Percentiles rank a stretch among this genome's conserved stretches.
phyloP scores from a whole-genome alignment of 306 rosid genomes.

The Hippophae rhamnoides region DNA sequence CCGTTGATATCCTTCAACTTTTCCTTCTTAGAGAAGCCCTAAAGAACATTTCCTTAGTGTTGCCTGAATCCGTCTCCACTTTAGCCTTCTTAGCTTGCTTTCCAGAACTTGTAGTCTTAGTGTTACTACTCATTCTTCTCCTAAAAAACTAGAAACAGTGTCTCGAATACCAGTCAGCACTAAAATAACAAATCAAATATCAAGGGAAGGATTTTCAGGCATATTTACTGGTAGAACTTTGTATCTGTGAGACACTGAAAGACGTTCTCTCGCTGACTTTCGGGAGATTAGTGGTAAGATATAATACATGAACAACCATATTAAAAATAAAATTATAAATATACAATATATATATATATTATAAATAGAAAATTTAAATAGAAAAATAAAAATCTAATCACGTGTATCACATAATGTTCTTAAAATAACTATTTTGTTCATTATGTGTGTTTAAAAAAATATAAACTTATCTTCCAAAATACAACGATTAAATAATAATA shows the following conservation, averaged over 20 bases:
- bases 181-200: too few relatives aligned
- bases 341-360: too few relatives aligned
- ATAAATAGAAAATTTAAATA: too few relatives aligned
- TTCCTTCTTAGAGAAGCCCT: constrained; percentile 55
- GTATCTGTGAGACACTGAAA: constrained; percentile 36
- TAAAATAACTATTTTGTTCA: too few relatives aligned
- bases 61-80: constrained; percentile 63
- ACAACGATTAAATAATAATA: too few relatives aligned
- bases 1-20: constrained; percentile 18
- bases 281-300: not conserved
- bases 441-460: too few relatives aligned
- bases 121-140: constrained; percentile 29
- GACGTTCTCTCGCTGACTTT: constrained; percentile 19
- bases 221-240: not conserved
- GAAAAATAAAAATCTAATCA: too few relatives aligned
- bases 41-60: constrained; percentile 68
- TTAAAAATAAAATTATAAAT: too few relatives aligned
- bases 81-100: constrained; percentile 61
- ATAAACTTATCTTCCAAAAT: too few relatives aligned
- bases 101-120: constrained; percentile 41
- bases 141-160: constrained; percentile 20
- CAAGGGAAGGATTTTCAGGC: too few relatives aligned
- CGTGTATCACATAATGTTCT: too few relatives aligned
- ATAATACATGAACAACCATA: too few relatives aligned
- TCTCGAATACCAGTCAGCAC: constrained; percentile 6